Base-by-base conservation (phyloP, 2,329 filamentous ascomycete species). In the Paraconiothyrium brasiliense region DNA sequence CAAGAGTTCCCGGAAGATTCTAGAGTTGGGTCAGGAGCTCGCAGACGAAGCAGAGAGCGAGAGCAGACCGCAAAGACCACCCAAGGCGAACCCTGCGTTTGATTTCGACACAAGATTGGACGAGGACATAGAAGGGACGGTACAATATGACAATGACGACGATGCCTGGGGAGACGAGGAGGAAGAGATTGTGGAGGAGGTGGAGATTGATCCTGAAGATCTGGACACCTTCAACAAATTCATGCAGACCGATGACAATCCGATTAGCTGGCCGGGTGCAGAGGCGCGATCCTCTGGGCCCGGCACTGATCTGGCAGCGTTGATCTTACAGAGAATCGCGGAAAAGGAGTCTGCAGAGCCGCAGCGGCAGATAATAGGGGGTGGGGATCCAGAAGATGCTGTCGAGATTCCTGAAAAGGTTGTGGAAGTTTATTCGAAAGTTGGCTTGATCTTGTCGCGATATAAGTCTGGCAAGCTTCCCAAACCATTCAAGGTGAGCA, bases 381-480 rank as follows among this genome's bases (percentile, higher is more conserved):
- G 87, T 57, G 86, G 85, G 20, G 78, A 85, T 0, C 85, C 88
- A 1, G 91, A 95, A 67, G 94, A 97, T 64, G 91, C 93, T 22
- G 89, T 93, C 52, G 92, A 97, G 76, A 84, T 99, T 55, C 93
- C 93, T 2, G 90, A 90, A 47, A 97, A 97, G 81, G 93, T 97
- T 14, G 86, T 97, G 16, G 94, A 98, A 75, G 94, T 97, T 16
- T 98, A 96, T 78, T 91, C 91, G 63, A 96, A 97, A 89, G 90
- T 97, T 70, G 94, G 94, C 63, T 84, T 94, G 68, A 90, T 98
- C 63, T 86, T 99, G 61, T 93, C 92, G 30, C 89, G 94, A 67
- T 98, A 97, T 84, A 97, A 97, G 81, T 94, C 92, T 14, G 95
- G 95, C n/a, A 94, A 94, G 68, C 86, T 99, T 35, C 95, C 95